Conservation (phyloP, 345 rosid species). For the Tarenaya hassleriana region DNA sequence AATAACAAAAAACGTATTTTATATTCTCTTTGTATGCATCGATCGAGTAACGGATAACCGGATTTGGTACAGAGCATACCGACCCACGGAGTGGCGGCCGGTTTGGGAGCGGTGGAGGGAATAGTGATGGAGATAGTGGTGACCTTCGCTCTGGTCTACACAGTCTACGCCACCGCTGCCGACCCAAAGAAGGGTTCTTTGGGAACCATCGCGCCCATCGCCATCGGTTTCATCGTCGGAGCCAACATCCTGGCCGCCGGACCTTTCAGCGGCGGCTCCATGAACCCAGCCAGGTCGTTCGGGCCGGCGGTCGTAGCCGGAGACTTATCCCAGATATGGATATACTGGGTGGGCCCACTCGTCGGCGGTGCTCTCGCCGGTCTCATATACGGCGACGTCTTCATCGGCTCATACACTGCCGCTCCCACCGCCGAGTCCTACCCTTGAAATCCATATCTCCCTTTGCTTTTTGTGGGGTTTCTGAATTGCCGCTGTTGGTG, state of each 20-base stretch:
- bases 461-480: neutral
- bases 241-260: constrained; percentile 94
- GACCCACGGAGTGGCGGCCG: constrained; percentile 63
- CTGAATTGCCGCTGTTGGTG: constrained; percentile 13
- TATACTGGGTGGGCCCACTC: constrained; percentile 81
- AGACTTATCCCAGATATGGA: constrained; percentile 59
- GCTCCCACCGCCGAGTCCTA: constrained; percentile 36
- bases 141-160: constrained; percentile 75
- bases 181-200: constrained; percentile 79
- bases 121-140: constrained; percentile 70
- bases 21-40: neutral
- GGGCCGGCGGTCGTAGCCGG: constrained; percentile 84
- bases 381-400: constrained; percentile 63
- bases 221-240: constrained; percentile 84
- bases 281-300: constrained; percentile 93
- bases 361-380: constrained; percentile 84
- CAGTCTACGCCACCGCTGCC: constrained; percentile 80
- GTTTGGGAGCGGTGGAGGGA: constrained; percentile 50
- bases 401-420: constrained; percentile 50
- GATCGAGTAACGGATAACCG: neutral
- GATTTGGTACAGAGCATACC: constrained; percentile 54
- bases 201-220: constrained; percentile 72
- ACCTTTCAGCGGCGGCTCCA: constrained; percentile 88
- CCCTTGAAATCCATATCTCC: constrained; percentile 22
- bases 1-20: neutral